Conservation (phyloP, 177 flowering plant genomes). For the Tripterygium wilfordii region DNA sequence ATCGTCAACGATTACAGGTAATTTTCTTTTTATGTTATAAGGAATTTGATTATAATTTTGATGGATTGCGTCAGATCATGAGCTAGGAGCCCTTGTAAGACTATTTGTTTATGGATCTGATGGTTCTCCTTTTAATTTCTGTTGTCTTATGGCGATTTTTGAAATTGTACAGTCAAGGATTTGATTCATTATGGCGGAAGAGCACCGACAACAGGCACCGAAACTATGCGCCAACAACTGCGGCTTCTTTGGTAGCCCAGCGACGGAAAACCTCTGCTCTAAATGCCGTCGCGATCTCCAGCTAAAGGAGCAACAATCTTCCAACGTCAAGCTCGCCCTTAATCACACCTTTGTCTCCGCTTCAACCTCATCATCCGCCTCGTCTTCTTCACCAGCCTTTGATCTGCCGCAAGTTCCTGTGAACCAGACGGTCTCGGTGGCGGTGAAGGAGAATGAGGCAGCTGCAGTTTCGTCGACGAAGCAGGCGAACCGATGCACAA, state of each 20-base stretch:
- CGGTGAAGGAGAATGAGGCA: neutral
- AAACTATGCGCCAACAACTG: constrained; percentile 65
- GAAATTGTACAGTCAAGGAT: no score
- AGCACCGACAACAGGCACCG: constrained; percentile 47
- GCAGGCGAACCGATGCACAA: constrained; percentile 38
- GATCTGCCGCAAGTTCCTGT: neutral
- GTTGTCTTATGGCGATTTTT: no score
- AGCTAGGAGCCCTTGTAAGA: no score
- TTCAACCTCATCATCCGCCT: constrained; percentile 9
- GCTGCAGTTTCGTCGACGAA: neutral
- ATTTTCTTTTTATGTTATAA: no score
- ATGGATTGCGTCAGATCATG: no score
- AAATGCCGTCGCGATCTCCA: constrained; percentile 52
- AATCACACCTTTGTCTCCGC: constrained; percentile 32
- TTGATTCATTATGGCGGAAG: constrained; percentile 56
- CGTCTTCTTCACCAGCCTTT: neutral
- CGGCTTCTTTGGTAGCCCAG: constrained; percentile 63
- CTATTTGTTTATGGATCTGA: no score
- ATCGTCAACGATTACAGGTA: no score
- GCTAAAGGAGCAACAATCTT: constrained; percentile 49
- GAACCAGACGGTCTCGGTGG: neutral
- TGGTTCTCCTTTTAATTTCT: no score
- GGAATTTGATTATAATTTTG: no score
- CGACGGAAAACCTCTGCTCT: constrained; percentile 57
- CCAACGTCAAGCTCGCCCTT: constrained; percentile 45